Evolutionary conservation across 306 rosid genomes (phyloP), one percentile per base, ranked within the genome.

Genomic region (Delonix regia): DNA sequence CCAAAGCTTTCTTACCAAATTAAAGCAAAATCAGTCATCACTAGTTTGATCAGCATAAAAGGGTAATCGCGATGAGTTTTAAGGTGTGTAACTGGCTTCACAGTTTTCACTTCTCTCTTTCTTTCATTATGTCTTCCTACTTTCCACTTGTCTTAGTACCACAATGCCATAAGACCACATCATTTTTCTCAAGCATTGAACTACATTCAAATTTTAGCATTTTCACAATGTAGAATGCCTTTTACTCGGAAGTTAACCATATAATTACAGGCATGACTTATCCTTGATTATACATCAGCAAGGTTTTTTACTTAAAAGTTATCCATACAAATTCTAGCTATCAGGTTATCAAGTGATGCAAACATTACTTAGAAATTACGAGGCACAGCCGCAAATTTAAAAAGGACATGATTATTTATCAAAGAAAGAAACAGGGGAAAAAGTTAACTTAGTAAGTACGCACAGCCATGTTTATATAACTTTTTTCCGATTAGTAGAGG

Each of bases 1-100:
- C 69, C 12, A 25, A 74, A 69, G 18, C 33, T 60, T 22, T 68
- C 77, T 59, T 30, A 69, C 59, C 57, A 49, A 42, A 76, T 59
- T 36, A 60, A n/a, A 48, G 49, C 61, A 60, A 25, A 21, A 59
- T 25, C 51, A 38, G 10, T 21, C 60, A 68, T 45, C 7, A 47
- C 16, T 47, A 19, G 5, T 47, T 34, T 45, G 18, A n/a, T 52
- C 59, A 76, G 59, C 55, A 39, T 52, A 53, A 70, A 49, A 75
- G 30, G 52, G 30, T 12, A 70, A 63, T 39, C 38, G 30, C 51
- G 70, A 63, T 42, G 30, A 76, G 16, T 9, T 33, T 51, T 12
- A 38, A 69, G 74, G 39, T 5, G 67, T 25, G 57, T 27, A 78
- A 47, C 60, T 1, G 47, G 59, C 53, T 42, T 72, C 27, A 65